Base-by-base conservation (phyloP, 2,329 filamentous ascomycete genomes). In the Pyrenochaeta sp. region DNA sequence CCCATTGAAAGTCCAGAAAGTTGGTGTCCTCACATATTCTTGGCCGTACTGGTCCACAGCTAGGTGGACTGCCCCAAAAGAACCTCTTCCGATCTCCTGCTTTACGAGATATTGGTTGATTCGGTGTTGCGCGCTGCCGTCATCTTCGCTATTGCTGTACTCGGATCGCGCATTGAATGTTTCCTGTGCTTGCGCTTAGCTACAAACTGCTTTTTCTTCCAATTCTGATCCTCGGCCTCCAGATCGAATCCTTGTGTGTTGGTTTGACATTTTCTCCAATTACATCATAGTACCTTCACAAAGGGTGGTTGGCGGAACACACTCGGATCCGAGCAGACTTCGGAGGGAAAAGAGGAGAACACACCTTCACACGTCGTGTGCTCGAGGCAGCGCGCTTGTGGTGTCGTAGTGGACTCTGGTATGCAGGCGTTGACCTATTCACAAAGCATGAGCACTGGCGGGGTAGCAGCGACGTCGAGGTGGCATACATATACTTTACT, bases 31-130 rank as follows among this genome's bases (percentile, higher is more conserved):
- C 80, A 96, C 93, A 82, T 88, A 97, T 89, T 97, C 91, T 37
- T 85, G 84, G 28, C 91, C 93, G 74, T 87, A 94, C 70, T 96
- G 91, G 73, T 99, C 93, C 2, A 84, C 85, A 15, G 91, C 94
- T 14, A 93, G 78, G 73, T 97, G 91, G 10, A 99, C 94, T 8
- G 92, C 88, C 6, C 94, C 94, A 69, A 96, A 99, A 0, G 93
- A 97, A 13, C 94, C 94, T 54, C 91, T 82, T n/a, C 94, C 94
- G 61, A 99, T 96, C 77, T 97, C 93, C 69, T 96, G 88, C 70
- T 88, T 86, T 65, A 99, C 94, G 44, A 88, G 80, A 71, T 97
- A 99, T 74, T 97, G 93, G 70, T 97, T 97, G 75, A 97, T 93
- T 44, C 85, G 83, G 66, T 95, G 90, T 65, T 95, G 85, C 3